Evolutionary conservation across 148 eudicot species (phyloP).

Genomic region (Nepenthes mirabilis): DNA sequence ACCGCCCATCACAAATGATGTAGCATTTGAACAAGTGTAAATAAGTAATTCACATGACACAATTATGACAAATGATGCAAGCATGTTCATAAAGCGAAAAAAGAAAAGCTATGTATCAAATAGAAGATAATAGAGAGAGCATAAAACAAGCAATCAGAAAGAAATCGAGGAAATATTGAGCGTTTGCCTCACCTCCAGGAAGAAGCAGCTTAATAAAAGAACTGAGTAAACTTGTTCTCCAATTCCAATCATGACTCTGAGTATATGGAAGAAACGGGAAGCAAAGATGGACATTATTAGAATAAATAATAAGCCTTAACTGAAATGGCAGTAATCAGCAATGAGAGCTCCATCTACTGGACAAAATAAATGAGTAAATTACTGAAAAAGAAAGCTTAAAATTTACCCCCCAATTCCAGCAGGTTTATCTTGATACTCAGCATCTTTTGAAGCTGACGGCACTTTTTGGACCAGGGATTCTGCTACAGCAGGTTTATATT

Average conservation of each 20-base stretch:
- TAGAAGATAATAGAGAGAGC: neutral
- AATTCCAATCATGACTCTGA: slow-evolving; percentile 82
- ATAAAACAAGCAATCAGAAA: neutral
- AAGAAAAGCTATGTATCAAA: too few relatives aligned
- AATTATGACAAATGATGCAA: too few relatives aligned
- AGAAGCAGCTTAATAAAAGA: slow-evolving; percentile 69
- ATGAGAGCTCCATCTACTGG: neutral
- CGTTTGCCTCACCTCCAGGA: slow-evolving; percentile 57
- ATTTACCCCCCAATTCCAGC: slow-evolving; percentile 68
- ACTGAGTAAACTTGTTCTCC: slow-evolving; percentile 90
- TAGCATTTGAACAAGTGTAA: too few relatives aligned
- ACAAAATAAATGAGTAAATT: neutral
- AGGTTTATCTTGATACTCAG: slow-evolving; percentile 29
- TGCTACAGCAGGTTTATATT: slow-evolving; percentile 17
- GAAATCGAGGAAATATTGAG: slow-evolving; percentile 1
- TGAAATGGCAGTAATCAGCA: neutral
- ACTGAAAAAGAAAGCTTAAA: slow-evolving; percentile 3
- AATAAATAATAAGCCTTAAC: neutral
- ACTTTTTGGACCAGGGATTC: slow-evolving; percentile 20
- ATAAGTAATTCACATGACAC: too few relatives aligned
- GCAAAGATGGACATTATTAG: slow-evolving; percentile 2
- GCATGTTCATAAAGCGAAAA: too few relatives aligned
- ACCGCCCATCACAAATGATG: neutral
- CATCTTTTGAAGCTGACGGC: slow-evolving; percentile 20
- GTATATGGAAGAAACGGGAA: slow-evolving; percentile 10